Base-by-base conservation (phyloP, 345 rosid genomes). In the Isatis tinctoria region DNA sequence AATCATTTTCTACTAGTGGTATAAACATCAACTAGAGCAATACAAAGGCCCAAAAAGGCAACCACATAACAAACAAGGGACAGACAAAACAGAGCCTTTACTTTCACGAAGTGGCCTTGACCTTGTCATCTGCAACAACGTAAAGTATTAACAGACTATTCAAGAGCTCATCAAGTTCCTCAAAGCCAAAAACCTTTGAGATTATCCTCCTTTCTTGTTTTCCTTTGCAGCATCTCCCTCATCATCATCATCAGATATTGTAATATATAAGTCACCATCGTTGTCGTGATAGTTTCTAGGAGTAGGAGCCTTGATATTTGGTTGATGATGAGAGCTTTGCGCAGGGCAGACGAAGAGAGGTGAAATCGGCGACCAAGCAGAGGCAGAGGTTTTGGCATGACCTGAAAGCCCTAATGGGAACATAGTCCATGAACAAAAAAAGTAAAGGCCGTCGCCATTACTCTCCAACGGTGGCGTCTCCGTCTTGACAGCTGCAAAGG, bases 151-250 rank as follows among this genome's bases (percentile, higher is more conserved):
- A 90, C 84, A 90, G 67, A 79, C 85, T n/a, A n/a, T n/a, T 88
- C 63, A 92, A 82, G 70, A 88, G 90, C 80, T 87, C 93, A 63
- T 92, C 96, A 77, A 92, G 96, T 53, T 96, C 96, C 71, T 90
- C 88, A 33, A 85, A n/a, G n/a, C n/a, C n/a, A 73, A 92, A 87
- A 49, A 47, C 91, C 91, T 80, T 90, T 85, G 24, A 76, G 80
- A 87, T 88, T 63, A 92, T 85, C 0, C 88, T 90, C 84, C 71
- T 41, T 79, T 78, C 77, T 82, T 86, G 53, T 58, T 83, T 52
- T 48, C 69, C 53, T 20, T 71, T 35, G 54, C 73, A 75, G 30
- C 53, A 58, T 12, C 24, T 45, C 35, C 71, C 86, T 74, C 85
- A 77, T 83, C 92, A 44, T 82, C 90, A 13, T 62, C 64, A 35